Evolutionary conservation across 2,329 filamentous ascomycete genomes (phyloP).

Genomic region (Aureobasidium sp.): DNA sequence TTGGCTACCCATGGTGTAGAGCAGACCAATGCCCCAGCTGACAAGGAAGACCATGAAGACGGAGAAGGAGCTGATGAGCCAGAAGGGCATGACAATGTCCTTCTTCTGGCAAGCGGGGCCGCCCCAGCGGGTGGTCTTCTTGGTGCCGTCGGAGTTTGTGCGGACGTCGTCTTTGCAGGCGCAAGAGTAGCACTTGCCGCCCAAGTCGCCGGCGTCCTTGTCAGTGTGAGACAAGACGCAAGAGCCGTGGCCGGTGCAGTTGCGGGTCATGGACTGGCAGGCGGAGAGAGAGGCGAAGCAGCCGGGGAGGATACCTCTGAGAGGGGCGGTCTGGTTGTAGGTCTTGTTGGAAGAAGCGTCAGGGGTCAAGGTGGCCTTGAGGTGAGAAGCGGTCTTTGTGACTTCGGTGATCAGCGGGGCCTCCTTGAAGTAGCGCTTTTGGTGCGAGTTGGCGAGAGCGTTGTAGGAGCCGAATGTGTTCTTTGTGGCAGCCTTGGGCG

Average conservation of each 20-base stretch:
- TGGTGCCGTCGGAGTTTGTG: slow-evolving; percentile 39
- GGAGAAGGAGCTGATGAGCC: slow-evolving; percentile 69
- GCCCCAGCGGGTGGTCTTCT: slow-evolving; percentile 67
- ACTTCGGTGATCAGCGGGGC: slow-evolving; percentile 15
- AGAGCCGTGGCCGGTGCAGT: slow-evolving; percentile 72
- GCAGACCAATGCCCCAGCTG: slow-evolving; percentile 61
- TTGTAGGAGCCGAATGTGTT: slow-evolving; percentile 26
- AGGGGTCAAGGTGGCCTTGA: slow-evolving; percentile 4
- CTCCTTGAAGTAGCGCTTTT: slow-evolving; percentile 21
- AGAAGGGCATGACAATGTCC: slow-evolving; percentile 82
- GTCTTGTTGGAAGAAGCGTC: slow-evolving; percentile 3
- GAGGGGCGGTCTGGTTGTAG: slow-evolving; percentile 28
- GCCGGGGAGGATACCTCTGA: slow-evolving; percentile 50
- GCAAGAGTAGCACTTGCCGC: slow-evolving; percentile 64
- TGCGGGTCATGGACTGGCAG: slow-evolving; percentile 62
- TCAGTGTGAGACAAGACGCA: slow-evolving; percentile 60
- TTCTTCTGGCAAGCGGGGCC: slow-evolving; percentile 83
- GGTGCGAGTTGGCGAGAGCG: slow-evolving; percentile 19
- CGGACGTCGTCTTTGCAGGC: slow-evolving; percentile 56
- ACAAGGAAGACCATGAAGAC: slow-evolving; percentile 61
- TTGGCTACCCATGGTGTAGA: slow-evolving; percentile 77
- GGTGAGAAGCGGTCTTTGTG: slow-evolving; percentile 11
- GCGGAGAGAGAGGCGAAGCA: slow-evolving; percentile 65
- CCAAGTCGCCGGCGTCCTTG: slow-evolving; percentile 31
- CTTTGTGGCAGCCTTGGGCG: slow-evolving; percentile 15